A percentile compares a stretch with the other conserved stretches of the same genome.
Conservation (phyloP, 768 basidiomycete genomes). For the Melanogaster broomeanus region DNA sequence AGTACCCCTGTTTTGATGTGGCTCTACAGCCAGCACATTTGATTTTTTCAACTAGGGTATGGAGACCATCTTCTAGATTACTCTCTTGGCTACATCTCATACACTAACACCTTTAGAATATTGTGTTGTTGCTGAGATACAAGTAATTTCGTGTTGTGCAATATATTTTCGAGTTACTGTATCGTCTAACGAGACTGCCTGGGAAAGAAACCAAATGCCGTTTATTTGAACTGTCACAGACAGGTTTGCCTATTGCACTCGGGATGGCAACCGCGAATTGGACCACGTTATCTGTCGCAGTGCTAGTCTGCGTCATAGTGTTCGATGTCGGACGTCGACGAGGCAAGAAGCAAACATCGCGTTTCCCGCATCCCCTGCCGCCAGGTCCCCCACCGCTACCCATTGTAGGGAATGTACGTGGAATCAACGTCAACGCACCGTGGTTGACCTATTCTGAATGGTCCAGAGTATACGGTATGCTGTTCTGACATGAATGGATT, state of each 20-base stretch:
- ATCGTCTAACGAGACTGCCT: too few relatives aligned
- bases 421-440: conserved; percentile 5
- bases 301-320: neutral
- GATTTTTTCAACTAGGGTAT: too few relatives aligned
- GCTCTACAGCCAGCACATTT: too few relatives aligned
- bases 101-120: too few relatives aligned
- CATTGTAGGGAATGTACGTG: conserved; percentile 16
- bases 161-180: too few relatives aligned
- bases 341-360: neutral
- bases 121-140: too few relatives aligned
- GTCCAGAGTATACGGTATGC: conserved; percentile 9
- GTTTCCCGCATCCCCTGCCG: conserved; percentile 1
- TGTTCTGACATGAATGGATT: too few relatives aligned
- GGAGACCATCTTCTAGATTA: too few relatives aligned
- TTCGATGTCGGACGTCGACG: neutral
- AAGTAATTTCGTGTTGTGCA: too few relatives aligned
- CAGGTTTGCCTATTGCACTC: neutral
- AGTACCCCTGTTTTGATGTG: too few relatives aligned
- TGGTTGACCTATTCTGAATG: conserved; percentile 17
- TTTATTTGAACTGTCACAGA: neutral
- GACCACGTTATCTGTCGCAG: neutral
- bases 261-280: neutral
- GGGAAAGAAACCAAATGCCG: neutral
- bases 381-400: conserved; percentile 13
- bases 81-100: too few relatives aligned